Percentiles rank a stretch among this genome's conserved stretches.
Conservation (phyloP, 106 monocot species). For the Dendrobium nobile region DNA sequence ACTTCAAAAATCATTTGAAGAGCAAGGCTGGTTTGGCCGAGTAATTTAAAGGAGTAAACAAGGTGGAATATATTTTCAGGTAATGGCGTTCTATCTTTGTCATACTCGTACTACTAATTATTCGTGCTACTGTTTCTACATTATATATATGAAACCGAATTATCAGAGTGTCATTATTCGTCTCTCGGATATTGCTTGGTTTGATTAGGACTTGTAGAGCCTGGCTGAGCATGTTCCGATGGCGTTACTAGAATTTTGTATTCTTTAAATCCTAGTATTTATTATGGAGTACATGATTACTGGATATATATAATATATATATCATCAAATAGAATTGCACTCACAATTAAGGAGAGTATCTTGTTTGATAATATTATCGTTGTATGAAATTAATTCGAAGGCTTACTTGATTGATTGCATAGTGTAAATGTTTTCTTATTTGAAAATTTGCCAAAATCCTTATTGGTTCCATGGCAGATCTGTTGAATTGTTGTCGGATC, state of each 20-base stretch:
- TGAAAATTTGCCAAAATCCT: too few relatives aligned
- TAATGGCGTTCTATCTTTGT: neutral
- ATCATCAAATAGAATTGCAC: too few relatives aligned
- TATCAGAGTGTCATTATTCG: neutral
- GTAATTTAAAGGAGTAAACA: constrained; percentile 6
- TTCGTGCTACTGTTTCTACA: neutral
- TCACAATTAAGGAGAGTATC: too few relatives aligned
- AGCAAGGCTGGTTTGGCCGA: constrained; percentile 59
- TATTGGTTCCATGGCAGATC: too few relatives aligned
- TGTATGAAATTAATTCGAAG: too few relatives aligned
- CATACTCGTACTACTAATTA: neutral
- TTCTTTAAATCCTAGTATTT: neutral
- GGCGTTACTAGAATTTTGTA: neutral
- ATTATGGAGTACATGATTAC: neutral
- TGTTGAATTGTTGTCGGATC: too few relatives aligned
- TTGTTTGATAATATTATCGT: too few relatives aligned
- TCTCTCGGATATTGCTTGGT: neutral
- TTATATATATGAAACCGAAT: neutral
- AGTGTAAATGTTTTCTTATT: too few relatives aligned
- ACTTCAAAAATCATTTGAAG: constrained; percentile 72
- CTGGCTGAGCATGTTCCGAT: neutral
- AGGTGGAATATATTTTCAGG: neutral
- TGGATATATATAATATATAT: too few relatives aligned
- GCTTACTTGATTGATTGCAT: too few relatives aligned
- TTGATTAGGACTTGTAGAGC: neutral